Evolutionary conservation across 257 asterid species (phyloP).

Genomic region (Gardenia jasminoides): DNA sequence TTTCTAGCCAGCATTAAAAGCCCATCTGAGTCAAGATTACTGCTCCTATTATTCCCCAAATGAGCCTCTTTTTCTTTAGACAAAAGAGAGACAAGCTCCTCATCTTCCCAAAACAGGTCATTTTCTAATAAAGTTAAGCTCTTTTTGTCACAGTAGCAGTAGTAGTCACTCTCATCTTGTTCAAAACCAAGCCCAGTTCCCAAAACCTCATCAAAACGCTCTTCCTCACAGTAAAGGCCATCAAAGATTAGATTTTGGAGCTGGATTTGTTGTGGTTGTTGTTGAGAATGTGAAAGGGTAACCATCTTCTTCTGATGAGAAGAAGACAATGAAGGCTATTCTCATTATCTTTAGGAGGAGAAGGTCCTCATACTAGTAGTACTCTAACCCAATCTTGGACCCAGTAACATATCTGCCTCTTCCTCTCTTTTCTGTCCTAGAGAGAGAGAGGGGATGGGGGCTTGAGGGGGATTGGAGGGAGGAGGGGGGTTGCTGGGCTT

Average conservation of each 20-base stretch:
- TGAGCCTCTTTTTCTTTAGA: constrained; percentile 49
- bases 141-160: constrained; percentile 15
- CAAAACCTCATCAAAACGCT: constrained; percentile 54
- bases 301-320: constrained; percentile 47
- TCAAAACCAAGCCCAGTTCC: constrained; percentile 31
- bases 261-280: constrained; percentile 28
- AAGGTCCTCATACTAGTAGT: constrained; percentile 3
- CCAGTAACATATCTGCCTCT: constrained; percentile 45
- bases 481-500: background rate
- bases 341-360: constrained; percentile 60
- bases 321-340: constrained; percentile 46
- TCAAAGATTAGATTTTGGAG: constrained; percentile 62
- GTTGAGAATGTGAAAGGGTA: constrained; percentile 49
- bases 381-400: constrained; percentile 42
- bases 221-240: constrained; percentile 77
- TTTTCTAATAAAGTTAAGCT: constrained; percentile 45
- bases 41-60: constrained; percentile 17
- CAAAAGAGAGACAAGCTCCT: constrained; percentile 58
- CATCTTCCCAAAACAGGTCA: constrained; percentile 84
- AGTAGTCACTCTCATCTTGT: constrained; percentile 20
- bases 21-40: constrained; percentile 39
- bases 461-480: constrained; percentile 2
- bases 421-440: constrained; percentile 20
- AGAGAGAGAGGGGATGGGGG: constrained; percentile 4
- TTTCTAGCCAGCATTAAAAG: constrained; percentile 42